Evolutionary conservation across 2,329 filamentous ascomycete genomes (phyloP).

Genomic region (Curvularia sp.): DNA sequence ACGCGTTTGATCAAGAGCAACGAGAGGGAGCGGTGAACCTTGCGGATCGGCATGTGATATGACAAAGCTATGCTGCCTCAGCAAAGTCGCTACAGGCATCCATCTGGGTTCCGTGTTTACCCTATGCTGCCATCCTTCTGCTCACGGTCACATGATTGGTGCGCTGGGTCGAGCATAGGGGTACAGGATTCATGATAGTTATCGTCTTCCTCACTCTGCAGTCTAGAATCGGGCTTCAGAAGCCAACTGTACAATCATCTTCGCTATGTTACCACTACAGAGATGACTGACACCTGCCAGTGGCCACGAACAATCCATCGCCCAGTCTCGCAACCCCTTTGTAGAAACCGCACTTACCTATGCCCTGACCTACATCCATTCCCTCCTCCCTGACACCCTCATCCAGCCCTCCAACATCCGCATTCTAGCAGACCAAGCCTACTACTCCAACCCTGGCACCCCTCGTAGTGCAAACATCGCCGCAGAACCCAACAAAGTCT

Average conservation of each 20-base stretch:
- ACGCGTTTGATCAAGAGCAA: background rate
- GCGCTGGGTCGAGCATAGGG: background rate
- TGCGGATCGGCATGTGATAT: background rate
- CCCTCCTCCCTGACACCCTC: constrained; percentile 55
- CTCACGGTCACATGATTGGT: constrained; percentile 1
- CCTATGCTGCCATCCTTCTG: background rate
- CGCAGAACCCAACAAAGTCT: constrained; percentile 16
- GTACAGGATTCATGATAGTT: background rate
- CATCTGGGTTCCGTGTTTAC: background rate
- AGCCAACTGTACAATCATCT: background rate
- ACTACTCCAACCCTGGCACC: constrained; percentile 72
- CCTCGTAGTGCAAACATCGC: constrained; percentile 9
- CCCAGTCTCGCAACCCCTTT: constrained; percentile 72
- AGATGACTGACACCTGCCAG: constrained; percentile 25
- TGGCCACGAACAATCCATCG: constrained; percentile 53
- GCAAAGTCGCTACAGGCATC: background rate
- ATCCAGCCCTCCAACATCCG: constrained; percentile 77
- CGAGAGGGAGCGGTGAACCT: background rate
- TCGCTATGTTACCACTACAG: background rate
- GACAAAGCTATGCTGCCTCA: constrained; percentile 1
- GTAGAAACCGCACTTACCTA: constrained; percentile 91
- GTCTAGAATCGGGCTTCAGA: background rate
- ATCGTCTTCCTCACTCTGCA: background rate
- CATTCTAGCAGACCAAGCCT: constrained; percentile 93
- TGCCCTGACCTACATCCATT: constrained; percentile 79